These are phyloP conservation scores for Rhytidiadelphus loreus DNA, from an alignment of 225 moss, liverwort and hornwort species.

Conservation along the genomic window DNA sequence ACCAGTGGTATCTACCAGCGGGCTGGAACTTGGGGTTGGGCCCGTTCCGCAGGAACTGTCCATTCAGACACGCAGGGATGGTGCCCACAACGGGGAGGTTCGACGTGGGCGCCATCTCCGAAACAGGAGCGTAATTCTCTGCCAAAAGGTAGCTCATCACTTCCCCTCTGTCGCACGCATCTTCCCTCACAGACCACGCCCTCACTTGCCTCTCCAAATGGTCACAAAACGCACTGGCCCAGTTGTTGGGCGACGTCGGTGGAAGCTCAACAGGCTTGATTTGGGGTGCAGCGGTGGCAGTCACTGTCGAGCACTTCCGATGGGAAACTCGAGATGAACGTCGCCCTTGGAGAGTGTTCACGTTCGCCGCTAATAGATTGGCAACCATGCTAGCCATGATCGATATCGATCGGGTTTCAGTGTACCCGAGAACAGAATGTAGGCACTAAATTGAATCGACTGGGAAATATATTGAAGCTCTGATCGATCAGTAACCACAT, in stretches of 20 bases:
- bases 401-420: neutral
- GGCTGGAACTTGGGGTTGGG: constrained; percentile 8
- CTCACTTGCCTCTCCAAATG: neutral
- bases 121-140: neutral
- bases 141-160: neutral
- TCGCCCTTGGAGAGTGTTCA: neutral
- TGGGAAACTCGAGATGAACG: neutral
- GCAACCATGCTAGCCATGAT: neutral
- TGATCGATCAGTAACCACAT: too few relatives aligned
- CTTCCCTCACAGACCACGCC: neutral
- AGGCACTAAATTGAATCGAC: too few relatives aligned
- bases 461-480: too few relatives aligned
- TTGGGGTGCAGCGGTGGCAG: neutral
- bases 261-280: neutral
- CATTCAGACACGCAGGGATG: constrained; percentile 1
- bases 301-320: neutral
- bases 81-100: neutral
- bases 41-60: neutral
- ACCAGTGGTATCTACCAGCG: constrained; percentile 7
- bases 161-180: neutral
- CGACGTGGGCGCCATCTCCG: neutral
- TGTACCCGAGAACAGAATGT: too few relatives aligned
- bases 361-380: neutral
- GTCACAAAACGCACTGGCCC: neutral
- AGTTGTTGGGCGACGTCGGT: neutral